A percentile compares a stretch with the other conserved stretches of the same genome.
phyloP scores from a whole-genome alignment of 352 stramenopile species.

The Phytophthora ramorum region DNA sequence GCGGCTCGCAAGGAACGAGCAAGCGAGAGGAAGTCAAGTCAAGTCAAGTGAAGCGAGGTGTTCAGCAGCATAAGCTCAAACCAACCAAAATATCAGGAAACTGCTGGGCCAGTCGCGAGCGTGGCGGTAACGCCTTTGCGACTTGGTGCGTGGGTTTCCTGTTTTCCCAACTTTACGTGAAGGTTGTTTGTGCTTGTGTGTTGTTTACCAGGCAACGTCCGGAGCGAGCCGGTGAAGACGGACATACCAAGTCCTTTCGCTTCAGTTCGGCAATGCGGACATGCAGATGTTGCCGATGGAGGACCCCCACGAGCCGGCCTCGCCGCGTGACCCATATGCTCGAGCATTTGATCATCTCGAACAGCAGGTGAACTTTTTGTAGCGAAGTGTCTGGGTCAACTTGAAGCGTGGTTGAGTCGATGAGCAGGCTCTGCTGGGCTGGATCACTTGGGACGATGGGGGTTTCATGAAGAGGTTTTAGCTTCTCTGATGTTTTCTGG shows the following conservation, averaged over 20 bases:
- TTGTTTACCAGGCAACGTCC: slow-evolving; percentile 15
- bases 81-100: slow-evolving; percentile 31
- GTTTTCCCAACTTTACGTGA: slow-evolving; percentile 2
- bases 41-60: slow-evolving; percentile 24
- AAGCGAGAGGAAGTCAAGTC: slow-evolving; percentile 8
- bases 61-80: slow-evolving; percentile 15
- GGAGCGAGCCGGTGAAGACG: slow-evolving; percentile 18
- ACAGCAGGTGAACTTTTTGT: slow-evolving; percentile 74
- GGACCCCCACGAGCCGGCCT: slow-evolving; percentile 59
- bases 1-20: slow-evolving; percentile 15
- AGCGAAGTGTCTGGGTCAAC: slow-evolving; percentile 60
- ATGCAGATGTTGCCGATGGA: slow-evolving; percentile 60
- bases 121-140: not conserved
- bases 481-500: not conserved
- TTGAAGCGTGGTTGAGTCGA: slow-evolving; percentile 65
- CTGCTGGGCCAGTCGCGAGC: slow-evolving; percentile 10
- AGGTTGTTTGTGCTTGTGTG: slow-evolving; percentile 7
- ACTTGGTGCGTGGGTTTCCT: slow-evolving; percentile 17
- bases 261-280: slow-evolving; percentile 42
- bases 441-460: not conserved
- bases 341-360: slow-evolving; percentile 78
- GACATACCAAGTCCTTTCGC: slow-evolving; percentile 11
- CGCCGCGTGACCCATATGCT: slow-evolving; percentile 63
- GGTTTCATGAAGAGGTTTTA: not conserved
- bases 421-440: slow-evolving; percentile 22